Evolutionary conservation across 1,139 yeast species (phyloP).

Genomic region (Arxiozyma slooffiae): DNA sequence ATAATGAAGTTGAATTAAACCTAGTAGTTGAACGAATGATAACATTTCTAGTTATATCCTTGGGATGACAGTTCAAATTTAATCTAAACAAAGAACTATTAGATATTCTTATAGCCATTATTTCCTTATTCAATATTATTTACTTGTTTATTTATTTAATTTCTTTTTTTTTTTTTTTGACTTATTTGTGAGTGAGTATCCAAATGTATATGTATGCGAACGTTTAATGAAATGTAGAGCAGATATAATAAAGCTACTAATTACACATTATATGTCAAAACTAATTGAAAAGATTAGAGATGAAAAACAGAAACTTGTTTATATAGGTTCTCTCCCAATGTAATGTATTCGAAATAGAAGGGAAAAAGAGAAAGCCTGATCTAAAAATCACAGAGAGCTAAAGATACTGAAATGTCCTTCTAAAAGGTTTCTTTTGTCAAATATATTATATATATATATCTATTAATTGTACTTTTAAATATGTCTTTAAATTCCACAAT

Average conservation of each 20-base stretch:
- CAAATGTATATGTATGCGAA: too few species aligned
- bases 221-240: too few species aligned
- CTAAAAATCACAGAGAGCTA: not conserved
- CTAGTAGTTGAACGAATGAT: not conserved
- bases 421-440: too few species aligned
- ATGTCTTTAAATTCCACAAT: not conserved
- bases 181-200: not conserved
- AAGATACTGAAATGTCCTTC: too few species aligned
- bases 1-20: slow-evolving; percentile 4
- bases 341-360: too few species aligned
- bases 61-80: not conserved
- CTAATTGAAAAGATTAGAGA: not conserved
- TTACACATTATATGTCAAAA: not conserved
- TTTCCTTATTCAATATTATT: too few species aligned
- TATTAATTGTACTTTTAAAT: too few species aligned
- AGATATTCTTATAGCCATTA: not conserved
- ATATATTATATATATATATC: too few species aligned
- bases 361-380: too few species aligned
- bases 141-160: too few species aligned
- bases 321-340: not conserved
- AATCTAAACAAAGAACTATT: not conserved
- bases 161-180: not conserved
- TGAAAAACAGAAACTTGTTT: not conserved
- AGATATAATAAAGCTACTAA: not conserved
- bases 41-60: not conserved